Conservation (phyloP, 2,329 filamentous ascomycete genomes). For the Aschersonia sp. region DNA sequence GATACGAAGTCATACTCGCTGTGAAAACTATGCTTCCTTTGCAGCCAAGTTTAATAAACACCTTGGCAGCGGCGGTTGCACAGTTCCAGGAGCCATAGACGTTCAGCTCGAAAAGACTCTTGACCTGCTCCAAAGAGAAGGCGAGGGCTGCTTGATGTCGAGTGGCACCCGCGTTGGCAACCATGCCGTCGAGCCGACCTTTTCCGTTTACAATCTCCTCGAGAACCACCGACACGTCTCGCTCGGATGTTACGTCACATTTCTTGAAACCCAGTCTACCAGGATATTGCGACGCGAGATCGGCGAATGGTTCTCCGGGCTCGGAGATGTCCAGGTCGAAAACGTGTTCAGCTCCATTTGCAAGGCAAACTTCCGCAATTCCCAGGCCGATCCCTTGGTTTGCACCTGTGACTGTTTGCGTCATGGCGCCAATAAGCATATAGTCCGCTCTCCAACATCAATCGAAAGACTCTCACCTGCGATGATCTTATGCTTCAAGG, state of each 20-base stretch:
- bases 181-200: slow-evolving; percentile 31
- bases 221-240: slow-evolving; percentile 23
- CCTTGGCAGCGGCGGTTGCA: slow-evolving; percentile 27
- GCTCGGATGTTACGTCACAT: slow-evolving; percentile 29
- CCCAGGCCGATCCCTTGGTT: slow-evolving; percentile 30
- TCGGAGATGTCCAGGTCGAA: slow-evolving; percentile 13
- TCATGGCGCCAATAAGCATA: neutral
- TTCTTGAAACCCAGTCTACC: slow-evolving; percentile 27
- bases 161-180: slow-evolving; percentile 33
- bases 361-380: slow-evolving; percentile 29
- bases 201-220: slow-evolving; percentile 21
- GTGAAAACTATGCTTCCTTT: slow-evolving; percentile 27
- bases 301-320: slow-evolving; percentile 10
- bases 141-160: slow-evolving; percentile 34
- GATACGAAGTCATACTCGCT: slow-evolving; percentile 30
- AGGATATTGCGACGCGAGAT: slow-evolving; percentile 23
- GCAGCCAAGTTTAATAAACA: slow-evolving; percentile 19
- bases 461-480: slow-evolving; percentile 14
- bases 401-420: slow-evolving; percentile 20
- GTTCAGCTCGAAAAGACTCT: slow-evolving; percentile 28
- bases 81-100: slow-evolving; percentile 30
- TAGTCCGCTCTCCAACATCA: neutral
- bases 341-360: slow-evolving; percentile 22
- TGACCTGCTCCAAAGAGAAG: slow-evolving; percentile 15
- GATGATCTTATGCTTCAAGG: slow-evolving; percentile 22